Conservation (phyloP, 345 rosid genomes). For the Noccaea bulbosa region DNA sequence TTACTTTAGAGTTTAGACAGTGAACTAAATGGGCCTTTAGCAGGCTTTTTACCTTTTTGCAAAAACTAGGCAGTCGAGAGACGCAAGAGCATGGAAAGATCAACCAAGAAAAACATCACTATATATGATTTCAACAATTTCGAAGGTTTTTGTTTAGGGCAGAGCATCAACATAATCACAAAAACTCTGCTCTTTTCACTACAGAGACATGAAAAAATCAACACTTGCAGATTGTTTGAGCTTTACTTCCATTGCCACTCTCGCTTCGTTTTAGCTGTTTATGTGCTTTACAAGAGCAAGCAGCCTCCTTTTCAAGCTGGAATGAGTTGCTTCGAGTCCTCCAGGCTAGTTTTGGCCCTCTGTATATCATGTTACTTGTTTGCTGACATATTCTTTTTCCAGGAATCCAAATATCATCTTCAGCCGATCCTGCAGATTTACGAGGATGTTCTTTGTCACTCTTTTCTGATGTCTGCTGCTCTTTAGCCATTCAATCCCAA, state of each 20-base stretch:
- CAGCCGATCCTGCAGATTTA: constrained; percentile 68
- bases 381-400: constrained; percentile 71
- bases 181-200: constrained; percentile 28
- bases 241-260: constrained; percentile 24
- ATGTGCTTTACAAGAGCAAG: constrained; percentile 1
- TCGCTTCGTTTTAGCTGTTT: constrained; percentile 8
- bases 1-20: neutral
- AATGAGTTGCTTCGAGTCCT: neutral
- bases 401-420: constrained; percentile 63
- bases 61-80: neutral
- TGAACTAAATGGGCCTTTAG: constrained; percentile 8
- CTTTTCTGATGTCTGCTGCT: constrained; percentile 81
- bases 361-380: constrained; percentile 23
- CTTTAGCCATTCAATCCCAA: constrained; percentile 93
- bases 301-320: neutral
- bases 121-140: constrained; percentile 7
- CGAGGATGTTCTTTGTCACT: constrained; percentile 70
- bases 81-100: neutral
- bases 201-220: neutral
- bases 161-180: constrained; percentile 40
- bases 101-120: neutral
- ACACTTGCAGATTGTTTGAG: neutral
- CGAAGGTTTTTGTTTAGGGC: neutral
- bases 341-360: constrained; percentile 7
- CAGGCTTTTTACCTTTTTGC: constrained; percentile 11